Evolutionary conservation across 495 filamentous ascomycete species (phyloP).

Genomic region (Penicillium angulare): DNA sequence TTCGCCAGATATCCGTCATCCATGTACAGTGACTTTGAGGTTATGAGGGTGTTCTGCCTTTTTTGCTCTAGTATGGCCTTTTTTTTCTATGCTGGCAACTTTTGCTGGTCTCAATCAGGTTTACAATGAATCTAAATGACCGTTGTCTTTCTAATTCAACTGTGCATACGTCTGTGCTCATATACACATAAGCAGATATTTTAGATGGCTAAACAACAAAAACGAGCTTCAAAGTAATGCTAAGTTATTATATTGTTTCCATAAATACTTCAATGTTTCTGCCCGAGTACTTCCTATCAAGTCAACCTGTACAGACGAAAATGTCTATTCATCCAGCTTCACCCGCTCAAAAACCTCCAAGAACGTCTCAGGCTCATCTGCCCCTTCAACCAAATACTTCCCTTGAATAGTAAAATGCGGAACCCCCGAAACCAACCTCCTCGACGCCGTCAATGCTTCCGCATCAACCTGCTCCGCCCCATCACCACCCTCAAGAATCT

Average conservation of each 20-base stretch:
- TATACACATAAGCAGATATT: no score
- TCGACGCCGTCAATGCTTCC: slow-evolving; percentile 61
- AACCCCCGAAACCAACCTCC: slow-evolving; percentile 63
- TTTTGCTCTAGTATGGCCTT: no score
- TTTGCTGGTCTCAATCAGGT: background rate
- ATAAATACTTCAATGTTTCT: background rate
- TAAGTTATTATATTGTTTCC: no score
- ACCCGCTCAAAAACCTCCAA: slow-evolving; percentile 53
- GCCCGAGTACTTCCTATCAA: no score
- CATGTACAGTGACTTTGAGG: background rate
- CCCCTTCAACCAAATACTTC: slow-evolving; percentile 61
- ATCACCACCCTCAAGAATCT: slow-evolving; percentile 59
- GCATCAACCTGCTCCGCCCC: slow-evolving; percentile 69
- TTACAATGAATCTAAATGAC: no score
- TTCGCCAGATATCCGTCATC: background rate
- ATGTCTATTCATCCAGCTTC: slow-evolving; percentile 31
- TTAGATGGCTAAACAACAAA: no score
- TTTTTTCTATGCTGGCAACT: background rate
- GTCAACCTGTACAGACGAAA: background rate
- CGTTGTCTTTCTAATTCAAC: no score
- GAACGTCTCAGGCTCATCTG: slow-evolving; percentile 59
- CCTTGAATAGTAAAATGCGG: slow-evolving; percentile 71
- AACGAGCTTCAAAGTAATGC: no score
- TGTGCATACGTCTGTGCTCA: no score
- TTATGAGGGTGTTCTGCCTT: no score